Evolutionary conservation across 2,329 filamentous ascomycete genomes (phyloP), one percentile per base, ranked within the genome.

Genomic region (Claviceps cyperi): DNA sequence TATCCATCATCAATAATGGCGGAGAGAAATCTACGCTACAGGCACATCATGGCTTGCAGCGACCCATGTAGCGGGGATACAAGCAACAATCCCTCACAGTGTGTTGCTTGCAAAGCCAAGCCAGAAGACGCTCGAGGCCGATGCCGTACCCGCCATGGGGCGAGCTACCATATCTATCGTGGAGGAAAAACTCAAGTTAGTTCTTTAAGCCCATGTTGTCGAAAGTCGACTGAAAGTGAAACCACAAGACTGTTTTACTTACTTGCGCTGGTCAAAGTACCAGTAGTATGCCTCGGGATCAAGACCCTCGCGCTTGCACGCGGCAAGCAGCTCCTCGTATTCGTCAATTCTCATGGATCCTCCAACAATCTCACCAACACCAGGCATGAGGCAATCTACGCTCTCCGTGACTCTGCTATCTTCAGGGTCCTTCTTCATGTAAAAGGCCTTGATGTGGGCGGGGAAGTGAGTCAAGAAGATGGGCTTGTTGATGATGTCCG

Each of bases 391-490:
- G 47, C 76, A 73, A 62, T 98, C 92, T 14, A 97, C 91, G 54
- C 81, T 88, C 75, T 98, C 91, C 0, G 92, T 98, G 28, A 96
- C 88, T 24, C 90, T 79, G 32, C 69, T 71, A 63, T 98, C 92
- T 32, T 77, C 69, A 43, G 76, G 73, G 59, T 91, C 92, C 69
- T 84, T 90, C 70, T 90, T 84, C 92, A 98, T 98, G 77, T 98
- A 98, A 68, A 98, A 98, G 1, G 92, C 86, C 76, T 98, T 98
- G 76, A 98, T 95, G 71, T 91, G 88, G 52, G 83, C 83, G 19
- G 92, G 92, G 80, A 98, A 98, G 70, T 97, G 91, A 2, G 91
- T 97, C 41, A 97, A 77, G 74, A 97, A 87, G 67, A 98, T 95
- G 54, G 92, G 92, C 50, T 80, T 74, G 80, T 94, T 92, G 75